Evolutionary conservation across 345 rosid species (phyloP), one percentile per base, ranked within the genome.

Genomic region (Rhizophora mangle): DNA sequence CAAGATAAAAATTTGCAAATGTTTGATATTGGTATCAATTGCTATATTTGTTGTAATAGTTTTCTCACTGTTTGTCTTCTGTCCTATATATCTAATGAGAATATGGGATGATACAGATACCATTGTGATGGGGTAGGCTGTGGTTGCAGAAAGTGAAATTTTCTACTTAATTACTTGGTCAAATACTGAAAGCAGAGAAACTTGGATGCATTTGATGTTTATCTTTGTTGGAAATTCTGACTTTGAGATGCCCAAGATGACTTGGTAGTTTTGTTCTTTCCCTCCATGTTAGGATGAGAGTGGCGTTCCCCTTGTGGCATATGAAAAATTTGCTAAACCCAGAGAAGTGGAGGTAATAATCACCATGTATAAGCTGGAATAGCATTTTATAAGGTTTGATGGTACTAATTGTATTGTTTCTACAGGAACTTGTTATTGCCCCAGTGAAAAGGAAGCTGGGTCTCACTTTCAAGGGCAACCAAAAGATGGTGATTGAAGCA

Each of bases 391-490:
- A 56, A 22, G 10, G 29, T 27, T 22, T 24, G 7, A 24, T 56
- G 60, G 6, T 27, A 56, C 60, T 56, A 24, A 56, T 56, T 22
- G 26, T 22, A 27, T 56, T 22, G 11, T 56, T 15, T 4, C 29
- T 24, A 56, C 87, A 94, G 98, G 88, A 89, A 85, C 63, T 94
- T 76, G 90, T 85, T 47, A 86, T 94, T 32, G 60, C 80, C 52
- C 90, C 97, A n/a, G 92, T 82, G 49, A 94, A 88, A 77, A 88
- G 84, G 79, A 96, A 91, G 69, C 79, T 94, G 36, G 97, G 96
- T 54, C 91, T 86, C 72, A 91, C 89, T 51, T 94, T 94, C 69
- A 91, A 87, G 90, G 91, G 85, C 65, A 70, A 62, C 63, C 98
- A 94, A 68, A 94, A 82, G 85, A 88, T 68, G 56, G 91, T 94